Percentiles rank a stretch among this genome's conserved stretches.
Evolutionary conservation across 352 stramenopile genomes (phyloP).

Genomic region (Pythium biforme): DNA sequence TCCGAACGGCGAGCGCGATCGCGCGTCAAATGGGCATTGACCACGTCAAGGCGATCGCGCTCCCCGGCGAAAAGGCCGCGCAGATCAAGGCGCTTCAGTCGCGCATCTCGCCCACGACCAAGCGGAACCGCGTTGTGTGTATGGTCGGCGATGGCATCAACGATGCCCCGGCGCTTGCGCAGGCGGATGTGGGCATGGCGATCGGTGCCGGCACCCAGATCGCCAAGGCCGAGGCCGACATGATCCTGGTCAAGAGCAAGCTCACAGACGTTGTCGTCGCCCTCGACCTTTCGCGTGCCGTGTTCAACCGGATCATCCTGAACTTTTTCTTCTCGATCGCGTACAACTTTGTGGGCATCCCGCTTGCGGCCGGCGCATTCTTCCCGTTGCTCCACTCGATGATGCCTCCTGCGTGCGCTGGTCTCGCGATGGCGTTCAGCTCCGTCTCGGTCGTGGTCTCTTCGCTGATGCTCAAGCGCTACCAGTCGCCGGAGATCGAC

Average conservation of each 20-base stretch:
- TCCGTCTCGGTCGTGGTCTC: slow-evolving; percentile 86
- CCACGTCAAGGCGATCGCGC: slow-evolving; percentile 82
- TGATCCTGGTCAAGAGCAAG: slow-evolving; percentile 88
- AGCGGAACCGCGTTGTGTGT: slow-evolving; percentile 80
- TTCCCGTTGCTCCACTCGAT: slow-evolving; percentile 81
- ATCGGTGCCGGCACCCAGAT: slow-evolving; percentile 91
- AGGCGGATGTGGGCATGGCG: slow-evolving; percentile 92
- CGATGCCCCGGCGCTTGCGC: slow-evolving; percentile 91
- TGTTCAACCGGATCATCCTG: slow-evolving; percentile 81
- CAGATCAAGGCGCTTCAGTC: slow-evolving; percentile 86
- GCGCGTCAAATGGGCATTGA: slow-evolving; percentile 89
- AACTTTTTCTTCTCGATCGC: slow-evolving; percentile 89
- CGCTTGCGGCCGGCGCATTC: slow-evolving; percentile 81
- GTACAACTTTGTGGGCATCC: slow-evolving; percentile 86
- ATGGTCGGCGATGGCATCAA: slow-evolving; percentile 96
- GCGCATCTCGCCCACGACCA: slow-evolving; percentile 65
- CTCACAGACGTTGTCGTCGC: slow-evolving; percentile 83
- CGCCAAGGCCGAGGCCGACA: slow-evolving; percentile 83
- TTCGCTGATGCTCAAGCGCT: slow-evolving; percentile 83
- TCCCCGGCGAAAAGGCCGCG: slow-evolving; percentile 94
- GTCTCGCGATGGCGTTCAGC: slow-evolving; percentile 86
- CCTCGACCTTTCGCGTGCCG: slow-evolving; percentile 73
- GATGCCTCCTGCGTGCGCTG: slow-evolving; percentile 83
- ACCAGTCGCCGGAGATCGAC: slow-evolving; percentile 51
- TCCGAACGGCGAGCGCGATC: slow-evolving; percentile 89